Evolutionary conservation across 108 stramenopile species (phyloP), one percentile per base, ranked within the genome.

Genomic region (Skeletonema costatum): DNA sequence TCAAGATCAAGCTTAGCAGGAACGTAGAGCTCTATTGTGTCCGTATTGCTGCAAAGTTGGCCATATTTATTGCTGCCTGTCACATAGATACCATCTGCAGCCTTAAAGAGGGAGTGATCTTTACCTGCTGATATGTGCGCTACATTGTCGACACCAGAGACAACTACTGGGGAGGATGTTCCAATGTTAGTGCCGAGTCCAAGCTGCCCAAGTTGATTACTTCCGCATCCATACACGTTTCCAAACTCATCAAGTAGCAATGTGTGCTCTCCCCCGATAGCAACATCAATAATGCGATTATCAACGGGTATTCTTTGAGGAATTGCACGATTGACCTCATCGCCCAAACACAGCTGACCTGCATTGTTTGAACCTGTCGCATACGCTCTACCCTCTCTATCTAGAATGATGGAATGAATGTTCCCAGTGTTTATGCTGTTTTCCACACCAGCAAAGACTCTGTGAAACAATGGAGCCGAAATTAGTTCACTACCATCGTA

Each of bases 241-340:
- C 79, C 80, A 65, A 60, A 60, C n/a, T 73, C 56, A 33, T 46
- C 48, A 30, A 76, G 71, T 21, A 81, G 35, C 21, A 85, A 76
- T 2, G 80, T 81, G 42, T 85, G 84, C 19, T 81, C 80, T 14
- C 72, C 76, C 21, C 84, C 84, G n/a, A 81, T 65, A 19, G 80
- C 77, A 17, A 78, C 75, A 68, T 77, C 77, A 51, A 78, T 48
- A 9, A 85, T 80, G 3, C 63, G 56, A 30, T 70, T 64, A 7
- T 78, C 77, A 13, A 78, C 35, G 1, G 70, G 64, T 32, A 78
- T 78, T 71, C 46, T 38, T 8, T 32, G 65, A 48, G 77, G 77
- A 32, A 78, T 71, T n/a, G 65, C 6, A 29, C 59, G 62, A 61
- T 72, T 65, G 1, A 48, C 65, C 1, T 71, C 33, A 29, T 78